These are phyloP conservation scores for Flaveria bidentis DNA, from an alignment of 129 eudicot genomes.

Conservation along the genomic window DNA sequence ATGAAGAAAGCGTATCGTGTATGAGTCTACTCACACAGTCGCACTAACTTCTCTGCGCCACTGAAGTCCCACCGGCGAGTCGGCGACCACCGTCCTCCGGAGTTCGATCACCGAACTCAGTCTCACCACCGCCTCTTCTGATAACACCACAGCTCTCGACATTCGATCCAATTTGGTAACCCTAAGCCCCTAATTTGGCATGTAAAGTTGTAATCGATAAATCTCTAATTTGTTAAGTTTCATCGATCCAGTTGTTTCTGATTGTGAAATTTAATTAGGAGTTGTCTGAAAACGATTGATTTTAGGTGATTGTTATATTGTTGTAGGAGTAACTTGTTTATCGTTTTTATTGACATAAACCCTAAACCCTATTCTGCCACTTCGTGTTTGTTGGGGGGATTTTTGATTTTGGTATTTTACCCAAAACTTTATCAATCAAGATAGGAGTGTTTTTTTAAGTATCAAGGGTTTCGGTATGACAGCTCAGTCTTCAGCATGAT, in stretches of 20 bases:
- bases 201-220: neutral
- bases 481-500: neutral
- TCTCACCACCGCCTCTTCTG: neutral
- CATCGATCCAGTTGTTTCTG: neutral
- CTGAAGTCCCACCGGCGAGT: neutral
- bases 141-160: neutral
- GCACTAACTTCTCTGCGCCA: neutral
- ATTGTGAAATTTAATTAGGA: neutral
- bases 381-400: neutral
- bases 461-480: neutral
- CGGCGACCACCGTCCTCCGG: neutral
- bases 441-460: neutral
- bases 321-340: neutral
- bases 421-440: neutral
- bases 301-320: neutral
- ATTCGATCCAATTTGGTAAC: neutral
- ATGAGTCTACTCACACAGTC: neutral
- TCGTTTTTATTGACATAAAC: constrained; percentile 7
- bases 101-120: neutral
- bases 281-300: neutral
- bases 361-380: neutral
- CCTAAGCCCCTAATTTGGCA: neutral
- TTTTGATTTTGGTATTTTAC: neutral
- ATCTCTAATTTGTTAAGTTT: neutral
- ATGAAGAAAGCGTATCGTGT: neutral